A percentile compares a stretch with the other conserved stretches of the same genome.
Conservation (phyloP, 2,329 filamentous ascomycete species). For the Monilinia fructigena region DNA sequence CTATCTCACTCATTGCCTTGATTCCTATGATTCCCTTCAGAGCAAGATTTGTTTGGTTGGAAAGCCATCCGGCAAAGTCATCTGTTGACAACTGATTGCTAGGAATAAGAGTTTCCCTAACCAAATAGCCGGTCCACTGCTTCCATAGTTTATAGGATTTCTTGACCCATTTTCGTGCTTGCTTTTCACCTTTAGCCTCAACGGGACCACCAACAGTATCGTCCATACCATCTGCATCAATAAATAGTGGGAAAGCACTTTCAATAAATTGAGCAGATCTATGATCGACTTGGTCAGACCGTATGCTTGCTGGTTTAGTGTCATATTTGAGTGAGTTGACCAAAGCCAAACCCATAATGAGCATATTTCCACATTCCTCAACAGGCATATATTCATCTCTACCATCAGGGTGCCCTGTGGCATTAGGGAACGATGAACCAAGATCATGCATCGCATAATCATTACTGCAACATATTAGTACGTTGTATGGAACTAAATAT, state of each 20-base stretch:
- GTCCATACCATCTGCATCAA: slow-evolving; percentile 58
- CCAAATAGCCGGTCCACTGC: slow-evolving; percentile 68
- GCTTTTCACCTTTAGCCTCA: slow-evolving; percentile 49
- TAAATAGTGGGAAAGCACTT: slow-evolving; percentile 35
- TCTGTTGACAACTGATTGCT: slow-evolving; percentile 68
- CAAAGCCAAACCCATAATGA: slow-evolving; percentile 72
- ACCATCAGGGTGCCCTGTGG: slow-evolving; percentile 68
- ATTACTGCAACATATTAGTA: slow-evolving; percentile 46
- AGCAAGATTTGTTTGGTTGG: slow-evolving; percentile 68
- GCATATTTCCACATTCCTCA: slow-evolving; percentile 65
- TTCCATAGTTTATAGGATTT: slow-evolving; percentile 64
- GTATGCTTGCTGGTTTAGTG: slow-evolving; percentile 57
- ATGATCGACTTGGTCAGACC: slow-evolving; percentile 47
- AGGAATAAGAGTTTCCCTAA: slow-evolving; percentile 62
- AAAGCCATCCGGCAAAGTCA: slow-evolving; percentile 68
- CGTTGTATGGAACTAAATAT: neutral
- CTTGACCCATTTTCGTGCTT: slow-evolving; percentile 61
- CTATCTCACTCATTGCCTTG: slow-evolving; percentile 70
- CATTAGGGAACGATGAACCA: slow-evolving; percentile 69
- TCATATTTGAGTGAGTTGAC: slow-evolving; percentile 71
- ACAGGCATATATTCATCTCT: slow-evolving; percentile 66
- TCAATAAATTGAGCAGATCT: slow-evolving; percentile 31
- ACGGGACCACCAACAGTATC: slow-evolving; percentile 57
- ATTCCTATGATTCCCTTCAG: slow-evolving; percentile 79
- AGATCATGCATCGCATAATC: slow-evolving; percentile 78